phyloP scores from a whole-genome alignment of 306 rosid genomes.

The Rosa persica region DNA sequence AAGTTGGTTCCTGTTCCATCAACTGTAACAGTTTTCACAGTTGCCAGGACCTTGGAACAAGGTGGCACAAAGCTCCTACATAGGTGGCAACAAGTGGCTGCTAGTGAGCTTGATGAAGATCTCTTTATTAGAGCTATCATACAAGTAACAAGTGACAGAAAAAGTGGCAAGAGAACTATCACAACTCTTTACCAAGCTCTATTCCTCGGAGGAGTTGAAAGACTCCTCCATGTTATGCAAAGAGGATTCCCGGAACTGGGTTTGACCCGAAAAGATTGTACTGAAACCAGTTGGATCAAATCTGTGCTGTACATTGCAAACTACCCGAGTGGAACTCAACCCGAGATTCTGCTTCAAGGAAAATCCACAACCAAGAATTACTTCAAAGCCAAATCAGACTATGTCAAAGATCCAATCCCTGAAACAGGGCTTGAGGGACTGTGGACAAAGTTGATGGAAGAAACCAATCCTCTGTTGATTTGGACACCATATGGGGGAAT shows the following conservation, averaged over 20 bases:
- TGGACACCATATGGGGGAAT: slow-evolving; percentile 75
- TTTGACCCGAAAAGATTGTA: slow-evolving; percentile 50
- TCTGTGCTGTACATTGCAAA: slow-evolving; percentile 65
- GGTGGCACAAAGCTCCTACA: slow-evolving; percentile 50
- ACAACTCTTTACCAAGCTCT: slow-evolving; percentile 58
- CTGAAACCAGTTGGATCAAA: slow-evolving; percentile 70
- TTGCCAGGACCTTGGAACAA: slow-evolving; percentile 50
- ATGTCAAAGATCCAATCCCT: slow-evolving; percentile 55
- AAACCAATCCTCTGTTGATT: slow-evolving; percentile 51
- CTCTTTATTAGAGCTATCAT: slow-evolving; percentile 63
- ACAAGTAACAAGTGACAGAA: slow-evolving; percentile 28
- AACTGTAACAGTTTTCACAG: slow-evolving; percentile 67
- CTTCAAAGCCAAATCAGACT: slow-evolving; percentile 87
- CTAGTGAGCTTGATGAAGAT: slow-evolving; percentile 46
- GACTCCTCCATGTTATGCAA: slow-evolving; percentile 49
- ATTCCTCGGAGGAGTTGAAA: slow-evolving; percentile 52
- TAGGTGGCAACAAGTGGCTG: slow-evolving; percentile 69
- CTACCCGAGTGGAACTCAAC: slow-evolving; percentile 52
- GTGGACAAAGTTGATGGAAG: slow-evolving; percentile 57
- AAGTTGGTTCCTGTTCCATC: slow-evolving; percentile 65
- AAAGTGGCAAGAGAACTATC: slow-evolving; percentile 41
- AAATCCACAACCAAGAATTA: slow-evolving; percentile 55
- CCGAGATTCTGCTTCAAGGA: slow-evolving; percentile 59
- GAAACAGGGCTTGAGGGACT: slow-evolving; percentile 53
- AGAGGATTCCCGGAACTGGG: slow-evolving; percentile 65